A percentile compares a stretch with the other conserved stretches of the same genome.
These are phyloP conservation scores for Claviceps capensis DNA, from an alignment of 2,329 filamentous ascomycete genomes.

Conservation along the genomic window DNA sequence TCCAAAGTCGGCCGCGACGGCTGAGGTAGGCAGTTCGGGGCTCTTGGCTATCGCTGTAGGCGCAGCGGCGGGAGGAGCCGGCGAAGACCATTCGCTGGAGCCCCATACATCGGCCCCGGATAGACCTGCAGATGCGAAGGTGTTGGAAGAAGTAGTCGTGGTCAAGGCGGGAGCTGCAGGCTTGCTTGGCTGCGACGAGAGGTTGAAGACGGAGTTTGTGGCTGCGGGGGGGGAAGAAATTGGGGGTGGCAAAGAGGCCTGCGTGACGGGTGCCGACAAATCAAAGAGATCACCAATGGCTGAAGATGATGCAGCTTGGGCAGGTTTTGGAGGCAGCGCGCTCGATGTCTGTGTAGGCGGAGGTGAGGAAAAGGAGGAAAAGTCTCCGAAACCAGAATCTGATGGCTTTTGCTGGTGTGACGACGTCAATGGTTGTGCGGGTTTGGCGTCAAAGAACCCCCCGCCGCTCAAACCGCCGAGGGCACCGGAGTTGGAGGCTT, in stretches of 20 bases:
- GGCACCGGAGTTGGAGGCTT: conserved; percentile 23
- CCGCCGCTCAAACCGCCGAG: conserved; percentile 53
- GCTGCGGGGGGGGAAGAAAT: conserved; percentile 26
- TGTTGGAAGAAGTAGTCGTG: conserved; percentile 21
- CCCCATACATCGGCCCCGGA: conserved; percentile 67
- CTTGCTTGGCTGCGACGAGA: conserved; percentile 43
- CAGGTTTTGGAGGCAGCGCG: conserved; percentile 25
- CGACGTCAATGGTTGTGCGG: conserved; percentile 41
- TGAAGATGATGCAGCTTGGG: conserved; percentile 32
- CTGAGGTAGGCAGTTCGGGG: conserved; percentile 30
- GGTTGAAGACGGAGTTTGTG: conserved; percentile 64
- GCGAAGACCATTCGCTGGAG: conserved; percentile 64
- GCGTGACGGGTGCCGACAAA: conserved; percentile 42
- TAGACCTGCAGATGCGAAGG: conserved; percentile 26
- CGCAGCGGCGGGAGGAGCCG: conserved; percentile 20
- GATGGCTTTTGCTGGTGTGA: conserved; percentile 37
- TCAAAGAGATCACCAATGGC: conserved; percentile 73
- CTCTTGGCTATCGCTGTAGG: conserved; percentile 35
- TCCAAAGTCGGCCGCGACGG: conserved; percentile 48
- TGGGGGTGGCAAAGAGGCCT: conserved; percentile 30
- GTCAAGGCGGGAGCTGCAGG: conserved; percentile 24
- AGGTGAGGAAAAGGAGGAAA: conserved; percentile 45
- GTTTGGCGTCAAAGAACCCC: conserved; percentile 68
- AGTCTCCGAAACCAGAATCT: conserved; percentile 51
- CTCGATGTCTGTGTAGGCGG: conserved; percentile 15